Evolutionary conservation across 2,329 filamentous ascomycete genomes (phyloP), one percentile per base, ranked within the genome.

Genomic region (Fusarium armeniacum): DNA sequence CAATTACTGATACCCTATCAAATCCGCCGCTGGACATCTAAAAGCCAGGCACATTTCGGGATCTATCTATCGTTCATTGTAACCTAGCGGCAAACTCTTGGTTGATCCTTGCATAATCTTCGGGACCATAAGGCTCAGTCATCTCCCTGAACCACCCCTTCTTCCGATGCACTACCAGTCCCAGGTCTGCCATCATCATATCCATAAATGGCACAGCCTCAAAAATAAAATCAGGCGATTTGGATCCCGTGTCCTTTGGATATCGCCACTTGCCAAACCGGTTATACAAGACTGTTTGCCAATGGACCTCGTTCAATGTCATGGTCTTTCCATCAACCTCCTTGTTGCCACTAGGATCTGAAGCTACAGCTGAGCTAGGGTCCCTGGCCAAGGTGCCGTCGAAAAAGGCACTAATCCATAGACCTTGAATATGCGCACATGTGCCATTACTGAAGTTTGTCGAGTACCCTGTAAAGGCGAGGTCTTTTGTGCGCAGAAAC

Each of bases 181-280:
- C 52, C 12, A 59, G n/a, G 11, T 59, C 57, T 2, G 55, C 56
- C 32, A 59, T 55, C 26, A 59, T 28, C 57, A 58, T 59, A 13
- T 59, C 52, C 43, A 59, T 43, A 7, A 58, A 58, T 1, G 57
- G 52, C 3, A 59, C 52, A 0, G 52, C 57, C 18, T 59, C 52
- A 11, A 59, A 59, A 2, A 59, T 43, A 6, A 59, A 59, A 13
- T 59, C 57, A 2, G 57, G 52, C 2, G 43, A 15, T 2, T 24
- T 46, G 1, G 57, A 52, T 11, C 57, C 57, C 16, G 43, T 24
- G 1, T 55, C 57, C 11, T 33, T 55, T 32, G 57, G 57, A 8
- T 59, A 59, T 3, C 57, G 32, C 57, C 57, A 59, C 33, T 59
- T 59, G 6, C 57, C 57, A n/a, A 55, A 59, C 0, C 56, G 52